These are phyloP conservation scores for Aspergillus luchuensis DNA, from an alignment of 2,329 filamentous ascomycete genomes.

Conservation along the genomic window DNA sequence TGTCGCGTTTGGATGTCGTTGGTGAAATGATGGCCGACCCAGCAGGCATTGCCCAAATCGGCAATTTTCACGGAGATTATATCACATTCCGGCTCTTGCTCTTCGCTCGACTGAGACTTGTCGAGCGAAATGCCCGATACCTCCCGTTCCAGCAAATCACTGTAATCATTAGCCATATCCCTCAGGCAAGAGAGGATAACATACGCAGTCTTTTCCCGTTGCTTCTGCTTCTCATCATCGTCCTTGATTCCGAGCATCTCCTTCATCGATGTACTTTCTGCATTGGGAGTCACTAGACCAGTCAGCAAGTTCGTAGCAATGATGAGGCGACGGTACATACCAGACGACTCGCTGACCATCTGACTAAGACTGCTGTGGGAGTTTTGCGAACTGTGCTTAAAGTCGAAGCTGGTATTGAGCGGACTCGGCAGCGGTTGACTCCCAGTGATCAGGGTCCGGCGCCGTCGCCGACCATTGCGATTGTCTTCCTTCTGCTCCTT, in stretches of 20 bases:
- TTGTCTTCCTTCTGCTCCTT: conserved; percentile 83
- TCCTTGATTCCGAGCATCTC: conserved; percentile 55
- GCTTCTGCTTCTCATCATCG: conserved; percentile 69
- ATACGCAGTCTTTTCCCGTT: conserved; percentile 92
- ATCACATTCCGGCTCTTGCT: conserved; percentile 54
- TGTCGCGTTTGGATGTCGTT: conserved; percentile 98
- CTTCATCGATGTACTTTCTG: conserved; percentile 59
- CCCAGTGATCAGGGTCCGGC: conserved; percentile 92
- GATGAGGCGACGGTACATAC: conserved; percentile 54
- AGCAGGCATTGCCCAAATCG: conserved; percentile 96
- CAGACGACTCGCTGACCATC: conserved; percentile 70
- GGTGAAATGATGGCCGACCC: conserved; percentile 98
- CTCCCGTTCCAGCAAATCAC: conserved; percentile 86
- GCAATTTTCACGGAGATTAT: conserved; percentile 99
- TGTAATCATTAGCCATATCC: conserved; percentile 39
- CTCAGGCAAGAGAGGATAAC: conserved; percentile 35
- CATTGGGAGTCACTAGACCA: conserved; percentile 23
- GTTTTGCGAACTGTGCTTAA: conserved; percentile 61
- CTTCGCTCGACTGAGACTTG: conserved; percentile 55
- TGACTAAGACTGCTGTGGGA: conserved; percentile 79
- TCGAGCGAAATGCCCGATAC: conserved; percentile 94
- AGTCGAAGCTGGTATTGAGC: conserved; percentile 85
- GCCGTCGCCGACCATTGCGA: conserved; percentile 83
- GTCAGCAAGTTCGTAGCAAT: conserved; percentile 36
- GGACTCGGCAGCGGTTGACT: conserved; percentile 95